These are phyloP conservation scores for Thalassiosira gravida DNA, from an alignment of 352 stramenopile genomes.

Conservation along the genomic window DNA sequence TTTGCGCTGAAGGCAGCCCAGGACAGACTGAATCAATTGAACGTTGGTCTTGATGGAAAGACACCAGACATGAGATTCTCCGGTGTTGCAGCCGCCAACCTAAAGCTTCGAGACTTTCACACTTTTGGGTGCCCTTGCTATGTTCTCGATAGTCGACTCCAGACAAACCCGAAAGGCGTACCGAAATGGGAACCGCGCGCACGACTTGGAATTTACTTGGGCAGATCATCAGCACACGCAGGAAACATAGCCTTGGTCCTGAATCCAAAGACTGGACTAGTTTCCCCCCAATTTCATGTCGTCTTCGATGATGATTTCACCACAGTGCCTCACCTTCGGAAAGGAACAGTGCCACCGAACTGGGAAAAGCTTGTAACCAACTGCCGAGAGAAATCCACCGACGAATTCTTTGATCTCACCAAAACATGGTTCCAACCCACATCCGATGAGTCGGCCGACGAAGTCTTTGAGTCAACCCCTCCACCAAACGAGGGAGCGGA, in stretches of 20 bases:
- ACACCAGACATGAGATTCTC: constrained; percentile 8
- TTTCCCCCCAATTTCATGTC: constrained; percentile 63
- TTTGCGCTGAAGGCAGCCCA: constrained; percentile 1
- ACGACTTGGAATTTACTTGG: constrained; percentile 24
- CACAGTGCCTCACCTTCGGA: constrained; percentile 10
- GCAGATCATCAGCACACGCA: constrained; percentile 26
- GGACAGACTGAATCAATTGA: background rate
- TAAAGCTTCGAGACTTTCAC: constrained; percentile 15
- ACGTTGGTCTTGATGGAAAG: background rate
- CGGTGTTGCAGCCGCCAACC: background rate
- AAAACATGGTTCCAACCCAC: constrained; percentile 3
- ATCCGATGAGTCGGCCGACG: background rate
- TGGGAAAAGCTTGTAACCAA: constrained; percentile 14
- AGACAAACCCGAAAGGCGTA: background rate
- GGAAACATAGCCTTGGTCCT: constrained; percentile 41
- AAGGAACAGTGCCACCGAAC: constrained; percentile 8
- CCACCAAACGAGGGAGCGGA: background rate
- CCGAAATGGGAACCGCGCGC: constrained; percentile 43
- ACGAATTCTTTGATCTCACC: constrained; percentile 11
- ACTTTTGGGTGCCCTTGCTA: constrained; percentile 22
- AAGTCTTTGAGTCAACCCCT: background rate
- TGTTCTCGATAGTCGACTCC: background rate
- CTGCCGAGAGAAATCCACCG: background rate
- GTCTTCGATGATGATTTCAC: constrained; percentile 44
- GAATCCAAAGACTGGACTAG: constrained; percentile 47